Percentiles rank a stretch among this genome's conserved stretches.
phyloP scores from a whole-genome alignment of 352 stramenopile species.

The Globisporangium apiculatum region DNA sequence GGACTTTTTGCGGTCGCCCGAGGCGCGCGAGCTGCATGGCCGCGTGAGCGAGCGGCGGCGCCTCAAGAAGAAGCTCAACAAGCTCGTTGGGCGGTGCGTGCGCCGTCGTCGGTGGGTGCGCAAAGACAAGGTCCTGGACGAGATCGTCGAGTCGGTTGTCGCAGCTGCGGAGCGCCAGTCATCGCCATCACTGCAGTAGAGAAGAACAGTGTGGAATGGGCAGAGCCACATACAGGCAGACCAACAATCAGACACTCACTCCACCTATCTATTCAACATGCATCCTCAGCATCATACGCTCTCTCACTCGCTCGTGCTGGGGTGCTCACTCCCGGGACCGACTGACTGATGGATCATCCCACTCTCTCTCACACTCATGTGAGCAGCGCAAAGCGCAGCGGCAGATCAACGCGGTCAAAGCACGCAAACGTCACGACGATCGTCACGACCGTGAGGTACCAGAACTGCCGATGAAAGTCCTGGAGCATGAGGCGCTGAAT shows the following conservation, averaged over 20 bases:
- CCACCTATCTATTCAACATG: not conserved
- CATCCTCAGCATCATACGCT: not conserved
- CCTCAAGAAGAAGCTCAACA: conserved; percentile 80
- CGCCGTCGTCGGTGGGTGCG: conserved; percentile 74
- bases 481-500: conserved; percentile 84
- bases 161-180: not conserved
- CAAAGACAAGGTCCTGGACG: conserved; percentile 54
- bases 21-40: conserved; percentile 26
- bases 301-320: too few species aligned
- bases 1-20: conserved; percentile 65
- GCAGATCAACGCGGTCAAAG: conserved; percentile 68
- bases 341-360: not conserved
- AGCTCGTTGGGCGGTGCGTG: conserved; percentile 71
- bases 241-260: not conserved
- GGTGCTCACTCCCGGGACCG: too few species aligned
- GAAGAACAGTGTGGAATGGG: not conserved
- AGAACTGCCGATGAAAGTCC: conserved; percentile 82
- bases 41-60: conserved; percentile 42
- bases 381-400: conserved; percentile 65
- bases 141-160: conserved; percentile 10
- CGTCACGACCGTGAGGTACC: conserved; percentile 80
- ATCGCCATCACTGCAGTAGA: not conserved
- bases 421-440: conserved; percentile 82
- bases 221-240: not conserved
- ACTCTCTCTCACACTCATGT: conserved; percentile 16